Percentiles rank a stretch among this genome's conserved stretches.
Conservation (phyloP, 2,329 filamentous ascomycete genomes). For the Cladosporium oxysporum region DNA sequence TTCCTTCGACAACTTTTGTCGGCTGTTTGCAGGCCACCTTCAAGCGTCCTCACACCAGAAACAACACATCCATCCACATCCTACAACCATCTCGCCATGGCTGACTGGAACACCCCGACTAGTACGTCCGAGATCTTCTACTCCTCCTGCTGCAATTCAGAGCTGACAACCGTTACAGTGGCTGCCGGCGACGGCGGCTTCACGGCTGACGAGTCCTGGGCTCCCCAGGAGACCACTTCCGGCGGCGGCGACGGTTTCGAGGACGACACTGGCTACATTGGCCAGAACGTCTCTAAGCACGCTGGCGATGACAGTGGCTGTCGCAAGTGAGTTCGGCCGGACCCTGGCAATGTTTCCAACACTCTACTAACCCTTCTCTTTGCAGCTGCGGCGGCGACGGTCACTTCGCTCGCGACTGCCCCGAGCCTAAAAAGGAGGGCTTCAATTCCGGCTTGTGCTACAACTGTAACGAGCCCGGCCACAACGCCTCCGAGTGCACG, state of each 20-base stretch:
- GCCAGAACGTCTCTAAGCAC: slow-evolving; percentile 34
- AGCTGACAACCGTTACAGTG: not conserved
- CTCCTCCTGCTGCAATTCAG: not conserved
- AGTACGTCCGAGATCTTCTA: slow-evolving; percentile 21
- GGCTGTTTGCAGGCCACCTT: not conserved
- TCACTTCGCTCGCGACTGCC: slow-evolving; percentile 53
- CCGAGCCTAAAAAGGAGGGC: slow-evolving; percentile 39
- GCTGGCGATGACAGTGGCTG: slow-evolving; percentile 39
- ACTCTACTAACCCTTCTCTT: slow-evolving; percentile 31
- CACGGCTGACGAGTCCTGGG: slow-evolving; percentile 27
- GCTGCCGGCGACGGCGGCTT: slow-evolving; percentile 26
- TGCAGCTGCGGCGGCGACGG: slow-evolving; percentile 44
- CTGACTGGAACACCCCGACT: slow-evolving; percentile 30
- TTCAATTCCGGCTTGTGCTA: slow-evolving; percentile 53
- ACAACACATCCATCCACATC: not conserved
- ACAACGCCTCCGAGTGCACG: slow-evolving; percentile 64
- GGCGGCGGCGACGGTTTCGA: slow-evolving; percentile 5
- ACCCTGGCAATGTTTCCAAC: not conserved
- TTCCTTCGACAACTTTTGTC: not conserved
- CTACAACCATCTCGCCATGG: slow-evolving; percentile 19
- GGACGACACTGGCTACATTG: slow-evolving; percentile 24
- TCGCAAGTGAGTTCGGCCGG: slow-evolving; percentile 42
- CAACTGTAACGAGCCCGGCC: slow-evolving; percentile 62
- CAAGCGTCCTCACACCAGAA: not conserved
- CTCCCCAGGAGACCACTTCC: slow-evolving; percentile 13